Conservation (phyloP, 805 yeast species). For the Pichia thaimueangensis region DNA sequence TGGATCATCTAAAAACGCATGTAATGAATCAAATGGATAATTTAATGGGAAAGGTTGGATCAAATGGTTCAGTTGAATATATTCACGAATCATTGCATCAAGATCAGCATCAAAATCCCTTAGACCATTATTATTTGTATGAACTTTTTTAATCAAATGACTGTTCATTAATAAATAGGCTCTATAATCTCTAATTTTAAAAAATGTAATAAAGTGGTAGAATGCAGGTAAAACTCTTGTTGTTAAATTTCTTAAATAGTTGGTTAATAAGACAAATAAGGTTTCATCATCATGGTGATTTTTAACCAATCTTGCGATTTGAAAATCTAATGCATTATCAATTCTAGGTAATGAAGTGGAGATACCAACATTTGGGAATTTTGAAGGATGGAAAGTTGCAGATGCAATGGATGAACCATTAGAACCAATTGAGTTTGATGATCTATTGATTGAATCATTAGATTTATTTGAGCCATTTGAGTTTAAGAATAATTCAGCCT, state of each 20-base stretch:
- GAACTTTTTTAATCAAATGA: conserved; percentile 17
- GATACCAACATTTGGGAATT: conserved; percentile 5
- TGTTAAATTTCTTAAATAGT: conserved; percentile 21
- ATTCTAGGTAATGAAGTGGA: conserved; percentile 17
- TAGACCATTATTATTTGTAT: background rate
- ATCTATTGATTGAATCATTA: too few relatives aligned
- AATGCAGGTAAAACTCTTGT: conserved; percentile 22
- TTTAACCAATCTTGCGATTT: conserved; percentile 15
- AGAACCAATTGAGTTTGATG: background rate
- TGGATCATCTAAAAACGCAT: conserved; percentile 16
- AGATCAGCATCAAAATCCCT: conserved; percentile 1
- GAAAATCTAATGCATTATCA: conserved; percentile 19
- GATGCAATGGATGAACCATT: too few relatives aligned
- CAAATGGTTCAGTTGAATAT: conserved; percentile 20
- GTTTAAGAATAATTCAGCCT: background rate
- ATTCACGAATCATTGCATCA: conserved; percentile 17
- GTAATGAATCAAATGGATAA: conserved; percentile 18
- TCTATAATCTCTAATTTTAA: conserved; percentile 19
- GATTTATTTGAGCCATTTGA: background rate
- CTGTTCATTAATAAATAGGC: conserved; percentile 13
- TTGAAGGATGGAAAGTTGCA: background rate
- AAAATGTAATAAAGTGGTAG: conserved; percentile 16
- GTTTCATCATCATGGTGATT: conserved; percentile 28
- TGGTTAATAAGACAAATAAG: conserved; percentile 20
- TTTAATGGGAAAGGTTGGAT: conserved; percentile 26